Evolutionary conservation across 805 yeast species (phyloP).

Genomic region (Ogataea dorogensis): DNA sequence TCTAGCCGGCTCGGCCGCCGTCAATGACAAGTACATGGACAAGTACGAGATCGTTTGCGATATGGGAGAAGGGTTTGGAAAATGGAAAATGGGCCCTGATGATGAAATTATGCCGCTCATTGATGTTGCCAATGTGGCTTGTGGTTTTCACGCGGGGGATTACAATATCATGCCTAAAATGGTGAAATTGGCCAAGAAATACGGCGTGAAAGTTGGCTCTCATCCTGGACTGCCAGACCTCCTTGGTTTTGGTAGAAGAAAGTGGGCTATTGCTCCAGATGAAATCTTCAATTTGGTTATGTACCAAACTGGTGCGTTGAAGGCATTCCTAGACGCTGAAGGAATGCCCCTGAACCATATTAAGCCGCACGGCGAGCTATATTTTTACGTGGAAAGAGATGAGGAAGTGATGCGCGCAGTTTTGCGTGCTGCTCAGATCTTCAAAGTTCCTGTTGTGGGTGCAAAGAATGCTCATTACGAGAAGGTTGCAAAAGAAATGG

Average conservation of each 20-base stretch:
- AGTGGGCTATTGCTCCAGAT: conserved; percentile 36
- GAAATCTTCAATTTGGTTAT: conserved; percentile 37
- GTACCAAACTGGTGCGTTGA: conserved; percentile 41
- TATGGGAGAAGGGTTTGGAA: conserved; percentile 37
- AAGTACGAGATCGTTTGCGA: conserved; percentile 20
- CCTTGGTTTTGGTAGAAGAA: conserved; percentile 41
- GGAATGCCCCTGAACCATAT: conserved; percentile 35
- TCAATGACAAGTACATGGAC: conserved; percentile 25
- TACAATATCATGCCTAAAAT: conserved; percentile 36
- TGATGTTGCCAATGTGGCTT: conserved; percentile 40
- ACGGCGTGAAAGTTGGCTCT: conserved; percentile 38
- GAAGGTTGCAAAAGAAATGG: conserved; percentile 31
- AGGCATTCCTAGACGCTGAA: conserved; percentile 37
- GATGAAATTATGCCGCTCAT: conserved; percentile 40
- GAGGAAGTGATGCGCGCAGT: conserved; percentile 38
- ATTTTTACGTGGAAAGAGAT: conserved; percentile 37
- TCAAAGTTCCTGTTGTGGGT: conserved; percentile 38
- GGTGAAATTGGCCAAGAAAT: conserved; percentile 35
- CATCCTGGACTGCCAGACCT: conserved; percentile 42
- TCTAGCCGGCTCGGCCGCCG: conserved; percentile 18
- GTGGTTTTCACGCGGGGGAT: conserved; percentile 44
- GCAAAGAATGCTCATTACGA: conserved; percentile 35
- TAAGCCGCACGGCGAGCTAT: conserved; percentile 41
- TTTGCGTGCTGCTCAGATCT: conserved; percentile 35
- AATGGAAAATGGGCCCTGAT: conserved; percentile 40